Evolutionary conservation across 768 basidiomycete genomes (phyloP), one percentile per base, ranked within the genome.

Genomic region (Amanita pallidorosea): DNA sequence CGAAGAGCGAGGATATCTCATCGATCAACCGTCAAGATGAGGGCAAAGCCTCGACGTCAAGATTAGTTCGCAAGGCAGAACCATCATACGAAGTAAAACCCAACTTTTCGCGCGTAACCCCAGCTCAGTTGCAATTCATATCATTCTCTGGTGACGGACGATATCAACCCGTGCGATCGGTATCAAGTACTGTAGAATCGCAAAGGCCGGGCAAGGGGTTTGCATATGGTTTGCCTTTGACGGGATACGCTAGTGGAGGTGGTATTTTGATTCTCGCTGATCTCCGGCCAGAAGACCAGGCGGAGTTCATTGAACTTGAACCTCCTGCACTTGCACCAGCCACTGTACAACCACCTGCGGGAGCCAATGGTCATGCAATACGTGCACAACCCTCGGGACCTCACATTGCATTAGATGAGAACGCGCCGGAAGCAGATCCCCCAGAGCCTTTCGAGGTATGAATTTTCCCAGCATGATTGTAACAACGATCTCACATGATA

Each of bases 71-170:
- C 60, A 89, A 83, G 64, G 61, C 67, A 13, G 96, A 99, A 61
- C 82, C 89, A 2, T 67, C 76, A 2, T 85, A 73, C 11, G 91
- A 96, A 68, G 75, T 69, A 53, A 70, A 89, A 9, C 70, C 80
- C 18, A 99, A 99, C 71, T 85, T 97, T 62, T 87, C 91, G 17
- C 84, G 96, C 45, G 94, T 97, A 18, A 90, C 88, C 2, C 89
- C 94, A 17, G 80, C 84, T 0, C 96, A 99, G 63, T 70, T 95
- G 23, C 69, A 79, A n/a, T 80, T 86, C 65, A 79, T 98, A 60
- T 75, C 79, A 43, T 95, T 98, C 77, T 82, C 90, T 0, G 54
- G 70, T 9, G 81, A 84, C 33, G 74, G 81, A 25, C 81, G 92
- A 45, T 99, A 91, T 65, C 83, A 87, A 55, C 96, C 96, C 20